Percentiles rank a stretch among this genome's conserved stretches.
phyloP scores from a whole-genome alignment of 1,284 basidiomycete genomes.

The Rhodotorula sp. region DNA sequence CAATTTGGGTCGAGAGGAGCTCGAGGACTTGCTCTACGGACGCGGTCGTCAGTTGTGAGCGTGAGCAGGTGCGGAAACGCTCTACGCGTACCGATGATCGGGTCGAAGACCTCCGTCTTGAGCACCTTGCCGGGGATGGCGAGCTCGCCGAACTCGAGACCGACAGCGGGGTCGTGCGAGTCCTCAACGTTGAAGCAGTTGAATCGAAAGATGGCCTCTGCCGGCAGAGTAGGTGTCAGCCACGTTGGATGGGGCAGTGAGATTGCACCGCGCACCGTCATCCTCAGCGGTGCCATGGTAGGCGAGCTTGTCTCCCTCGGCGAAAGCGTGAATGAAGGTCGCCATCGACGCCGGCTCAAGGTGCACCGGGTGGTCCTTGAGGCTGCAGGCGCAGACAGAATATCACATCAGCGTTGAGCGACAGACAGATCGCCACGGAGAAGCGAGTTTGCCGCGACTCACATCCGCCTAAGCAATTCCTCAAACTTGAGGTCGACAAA shows the following conservation, averaged over 20 bases:
- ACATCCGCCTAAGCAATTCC: slow-evolving; percentile 65
- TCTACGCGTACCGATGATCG: slow-evolving; percentile 54
- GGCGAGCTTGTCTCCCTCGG: slow-evolving; percentile 72
- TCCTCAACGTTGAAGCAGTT: slow-evolving; percentile 45
- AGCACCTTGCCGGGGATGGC: slow-evolving; percentile 71
- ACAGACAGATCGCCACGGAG: not conserved
- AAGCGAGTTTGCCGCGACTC: slow-evolving; percentile 49
- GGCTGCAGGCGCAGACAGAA: slow-evolving; percentile 56
- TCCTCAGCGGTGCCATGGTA: slow-evolving; percentile 64
- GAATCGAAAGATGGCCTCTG: slow-evolving; percentile 75
- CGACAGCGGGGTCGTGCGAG: slow-evolving; percentile 62
- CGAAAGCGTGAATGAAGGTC: slow-evolving; percentile 66
- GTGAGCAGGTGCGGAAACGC: not conserved
- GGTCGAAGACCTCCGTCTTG: slow-evolving; percentile 72
- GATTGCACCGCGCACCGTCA: slow-evolving; percentile 59
- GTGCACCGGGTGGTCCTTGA: slow-evolving; percentile 72
- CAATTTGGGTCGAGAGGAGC: slow-evolving; percentile 68
- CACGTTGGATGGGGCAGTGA: not conserved
- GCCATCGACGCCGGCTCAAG: slow-evolving; percentile 70
- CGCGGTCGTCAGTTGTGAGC: slow-evolving; percentile 61
- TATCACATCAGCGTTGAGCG: slow-evolving; percentile 52
- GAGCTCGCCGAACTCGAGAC: slow-evolving; percentile 72
- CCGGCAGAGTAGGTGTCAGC: too few species aligned
- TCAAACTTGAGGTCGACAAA: slow-evolving; percentile 78
- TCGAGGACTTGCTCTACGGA: slow-evolving; percentile 62